Conservation (phyloP, 108 stramenopile species). For the Fragilariopsis cylindrus region DNA sequence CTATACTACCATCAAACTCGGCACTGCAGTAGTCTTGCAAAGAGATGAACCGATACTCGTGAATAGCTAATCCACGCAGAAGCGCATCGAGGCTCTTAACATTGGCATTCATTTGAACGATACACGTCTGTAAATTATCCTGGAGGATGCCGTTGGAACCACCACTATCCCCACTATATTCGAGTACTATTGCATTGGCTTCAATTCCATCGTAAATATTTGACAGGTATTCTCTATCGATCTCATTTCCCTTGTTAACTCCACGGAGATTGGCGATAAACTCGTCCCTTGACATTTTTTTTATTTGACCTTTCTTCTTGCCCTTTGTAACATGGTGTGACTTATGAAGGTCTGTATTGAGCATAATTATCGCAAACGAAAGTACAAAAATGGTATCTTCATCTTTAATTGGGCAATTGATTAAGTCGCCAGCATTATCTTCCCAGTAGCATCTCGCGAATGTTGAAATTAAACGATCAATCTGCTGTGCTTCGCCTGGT, state of each 20-base stretch:
- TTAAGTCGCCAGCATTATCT: slow-evolving; percentile 88
- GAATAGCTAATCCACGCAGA: slow-evolving; percentile 67
- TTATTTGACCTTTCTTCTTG: slow-evolving; percentile 37
- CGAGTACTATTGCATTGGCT: slow-evolving; percentile 52
- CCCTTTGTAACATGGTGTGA: slow-evolving; percentile 14
- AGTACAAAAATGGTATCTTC: slow-evolving; percentile 92
- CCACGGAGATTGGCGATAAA: slow-evolving; percentile 90
- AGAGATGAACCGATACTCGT: slow-evolving; percentile 50
- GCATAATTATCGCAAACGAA: slow-evolving; percentile 96
- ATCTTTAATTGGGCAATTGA: slow-evolving; percentile 81
- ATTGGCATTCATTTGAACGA: slow-evolving; percentile 49
- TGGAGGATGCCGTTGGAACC: neutral
- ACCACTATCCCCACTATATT: slow-evolving; percentile 5
- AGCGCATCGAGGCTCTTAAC: slow-evolving; percentile 74
- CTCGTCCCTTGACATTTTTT: slow-evolving; percentile 87
- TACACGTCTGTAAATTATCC: neutral
- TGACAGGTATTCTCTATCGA: slow-evolving; percentile 71
- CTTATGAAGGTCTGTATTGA: slow-evolving; percentile 98
- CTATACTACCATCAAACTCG: slow-evolving; percentile 6
- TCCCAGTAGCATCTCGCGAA: slow-evolving; percentile 96
- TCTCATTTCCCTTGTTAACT: slow-evolving; percentile 61
- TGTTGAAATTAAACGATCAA: slow-evolving; percentile 87
- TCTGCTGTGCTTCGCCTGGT: slow-evolving; percentile 97
- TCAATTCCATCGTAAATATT: slow-evolving; percentile 81
- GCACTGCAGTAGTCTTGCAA: slow-evolving; percentile 46